Evolutionary conservation across 1,284 basidiomycete genomes (phyloP), one percentile per base, ranked within the genome.

Genomic region (Leccinum pallidistipes): DNA sequence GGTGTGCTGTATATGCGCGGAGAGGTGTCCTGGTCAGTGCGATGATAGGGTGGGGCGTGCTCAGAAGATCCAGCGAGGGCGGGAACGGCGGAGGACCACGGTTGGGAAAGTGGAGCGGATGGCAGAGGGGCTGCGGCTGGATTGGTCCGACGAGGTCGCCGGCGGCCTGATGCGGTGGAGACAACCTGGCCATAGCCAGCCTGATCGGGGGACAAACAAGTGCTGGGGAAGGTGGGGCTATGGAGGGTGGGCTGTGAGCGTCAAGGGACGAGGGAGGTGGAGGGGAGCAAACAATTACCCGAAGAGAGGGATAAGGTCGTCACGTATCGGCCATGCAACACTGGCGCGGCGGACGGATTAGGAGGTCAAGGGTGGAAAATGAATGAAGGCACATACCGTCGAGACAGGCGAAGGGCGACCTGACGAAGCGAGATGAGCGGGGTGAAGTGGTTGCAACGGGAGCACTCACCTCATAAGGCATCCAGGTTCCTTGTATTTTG

Each of bases 401-500:
- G 83, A 63, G 91, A 87, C 47, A 93, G 77, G 62, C 85, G 83
- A 58, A 91, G 80, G 11, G 90, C 91, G 61, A 90, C 86, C 86
- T 90, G 36, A 56, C 4, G 56, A 66, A 65, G 66, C 59, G 61
- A 68, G 60, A 64, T 72, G 64, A 73, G 65, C 43, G 11, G 45
- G 50, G 57, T 5, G 21, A 49, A 12, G 27, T 14, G 53, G 32
- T 11, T 14, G 18, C 45, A 47, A 47, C 12, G 24, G 32, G 29
- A 58, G 49, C 14, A 70, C 81, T 63, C 60, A 90, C 89, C 80
- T 93, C 90, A 74, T 90, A 93, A 29, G 91, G 91, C 88, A 93
- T 92, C 91, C 91, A 93, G 47, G 91, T 93, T 55, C 91, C 91
- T 71, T 94, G 91, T 56, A 94, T 94, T 78, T 94, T 93, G 61